These are phyloP conservation scores for Phenoliferia sp. DNA, from an alignment of 1,284 basidiomycete genomes.

Conservation along the genomic window DNA sequence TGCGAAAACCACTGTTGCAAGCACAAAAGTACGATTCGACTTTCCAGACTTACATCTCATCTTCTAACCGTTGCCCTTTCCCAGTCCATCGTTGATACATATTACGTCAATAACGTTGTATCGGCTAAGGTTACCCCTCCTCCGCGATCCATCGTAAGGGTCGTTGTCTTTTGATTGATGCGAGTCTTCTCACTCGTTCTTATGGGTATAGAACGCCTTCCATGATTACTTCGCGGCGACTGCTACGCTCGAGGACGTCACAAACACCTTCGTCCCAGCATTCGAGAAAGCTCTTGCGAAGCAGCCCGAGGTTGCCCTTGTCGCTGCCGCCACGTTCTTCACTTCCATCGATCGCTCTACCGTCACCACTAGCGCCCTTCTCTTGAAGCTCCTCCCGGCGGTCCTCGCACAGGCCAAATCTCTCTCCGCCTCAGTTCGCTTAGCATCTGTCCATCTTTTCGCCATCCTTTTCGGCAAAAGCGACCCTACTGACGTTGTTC, in stretches of 20 bases:
- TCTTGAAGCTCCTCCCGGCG: slow-evolving; percentile 58
- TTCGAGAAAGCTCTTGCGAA: slow-evolving; percentile 69
- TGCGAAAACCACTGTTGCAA: slow-evolving; percentile 24
- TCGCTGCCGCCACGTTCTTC: slow-evolving; percentile 31
- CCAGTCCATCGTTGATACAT: slow-evolving; percentile 20
- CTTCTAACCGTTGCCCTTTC: background rate
- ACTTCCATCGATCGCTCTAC: slow-evolving; percentile 51
- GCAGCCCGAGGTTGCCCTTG: slow-evolving; percentile 65
- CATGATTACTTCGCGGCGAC: slow-evolving; percentile 56
- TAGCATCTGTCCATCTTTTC: slow-evolving; percentile 60
- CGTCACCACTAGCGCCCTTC: slow-evolving; percentile 57
- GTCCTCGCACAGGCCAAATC: slow-evolving; percentile 72
- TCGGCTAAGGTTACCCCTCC: slow-evolving; percentile 32
- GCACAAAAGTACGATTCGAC: slow-evolving; percentile 9
- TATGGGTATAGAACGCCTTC: slow-evolving; percentile 28
- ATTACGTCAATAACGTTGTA: slow-evolving; percentile 31
- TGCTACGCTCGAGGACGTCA: slow-evolving; percentile 54
- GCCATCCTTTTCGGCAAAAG: slow-evolving; percentile 35
- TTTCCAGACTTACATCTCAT: background rate
- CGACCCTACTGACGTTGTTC: slow-evolving; percentile 33
- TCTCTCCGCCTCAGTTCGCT: slow-evolving; percentile 60
- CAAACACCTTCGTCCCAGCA: slow-evolving; percentile 52
- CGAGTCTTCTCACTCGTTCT: background rate
- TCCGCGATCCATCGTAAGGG: slow-evolving; percentile 18
- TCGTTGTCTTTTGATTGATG: no score